Base-by-base conservation (phyloP, 805 yeast genomes). In the Spathaspora gorwiae region DNA sequence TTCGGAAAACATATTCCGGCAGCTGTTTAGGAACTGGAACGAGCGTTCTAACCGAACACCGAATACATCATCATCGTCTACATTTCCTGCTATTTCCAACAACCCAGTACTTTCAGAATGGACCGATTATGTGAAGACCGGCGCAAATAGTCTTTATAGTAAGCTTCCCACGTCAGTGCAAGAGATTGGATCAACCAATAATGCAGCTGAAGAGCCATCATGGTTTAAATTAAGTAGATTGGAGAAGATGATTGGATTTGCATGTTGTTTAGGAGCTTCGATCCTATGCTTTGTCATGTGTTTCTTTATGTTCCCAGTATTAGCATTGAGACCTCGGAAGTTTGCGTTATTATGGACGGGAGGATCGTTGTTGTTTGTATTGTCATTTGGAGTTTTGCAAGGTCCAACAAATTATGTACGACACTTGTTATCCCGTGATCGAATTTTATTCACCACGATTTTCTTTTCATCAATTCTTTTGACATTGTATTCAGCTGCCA, bases 301-400 rank as follows among this genome's bases (percentile, higher is more conserved):
- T 52, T 78, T 92, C 50, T 80, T 89, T 39, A 66, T 92, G 55
- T 83, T 94, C 62, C 99, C 99, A 0, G 90, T 92, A 12, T 70
- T 94, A 51, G 90, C 96, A 1, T 67, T 90, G 42, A 84, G 87
- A 54, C 99, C 98, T 12, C 75, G 95, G 40, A 94, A 94, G 63
- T 92, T 94, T 61, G 97, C 95, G 10, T 69, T 83, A 53, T 60
- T 85, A 31, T 94, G 99, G 98, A 81, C 96, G 1, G 70, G 92
- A 66, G 99, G 98, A 0, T 86, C 96, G 1, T 59, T 94, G 11
- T 66, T 94, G 38, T 92, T 94, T 65, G 87, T 94, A 14, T 60
- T 87, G 6, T 87, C 96, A 32, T 94, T 94, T 66, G 97, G 96
- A 1, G 80, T 89, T 14, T 68, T 92, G 19, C 97, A 90, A 69